Base-by-base conservation (phyloP, 2,329 filamentous ascomycete species). In the Thelonectria olida region DNA sequence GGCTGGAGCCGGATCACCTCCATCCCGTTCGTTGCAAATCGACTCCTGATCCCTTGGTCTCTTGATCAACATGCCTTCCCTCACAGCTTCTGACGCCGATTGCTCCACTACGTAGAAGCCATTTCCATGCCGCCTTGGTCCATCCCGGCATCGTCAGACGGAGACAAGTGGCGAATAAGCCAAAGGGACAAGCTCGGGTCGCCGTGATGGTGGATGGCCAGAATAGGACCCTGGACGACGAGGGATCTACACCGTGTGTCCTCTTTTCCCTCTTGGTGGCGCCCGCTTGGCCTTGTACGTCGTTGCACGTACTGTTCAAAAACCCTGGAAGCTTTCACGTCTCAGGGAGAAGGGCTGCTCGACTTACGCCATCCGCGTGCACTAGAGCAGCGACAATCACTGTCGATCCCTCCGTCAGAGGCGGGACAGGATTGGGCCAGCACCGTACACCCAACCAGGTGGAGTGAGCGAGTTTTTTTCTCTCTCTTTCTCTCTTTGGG, bases 341-440 rank as follows among this genome's bases (percentile, higher is more conserved):
- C n/a, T n/a, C n/a, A 25, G 6, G 17, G 7, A 41, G 38, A 47
- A 58, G 63, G 66, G 58, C 54, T 64, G 64, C n/a, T 42, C 47
- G 31, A 65, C 56, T 62, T 71, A 72, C 67, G 69, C 69, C 61
- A 72, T 71, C 56, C 59, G 51, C 62, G 58, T 65, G 54, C 62
- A 59, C 69, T 71, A 71, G 57, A 23, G 58, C 23, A 55, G 57
- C 53, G 65, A 71, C 61, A 64, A 72, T 71, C 68, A 68, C 38
- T 65, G 68, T 39, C 54, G 68, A 71, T 71, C 68, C 45, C 45
- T 62, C 15, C 47, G 54, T 39, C 28, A 41, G 62, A 53, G 60
- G 61, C 54, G 58, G 58, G 27, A 62, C 56, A 44, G 22, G 41
- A 67, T 69, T 68, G 68, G 68, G 12, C 42, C 50, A 54, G 23